Evolutionary conservation across 2,329 filamentous ascomycete species (phyloP).

Genomic region (Alternaria arborescens): DNA sequence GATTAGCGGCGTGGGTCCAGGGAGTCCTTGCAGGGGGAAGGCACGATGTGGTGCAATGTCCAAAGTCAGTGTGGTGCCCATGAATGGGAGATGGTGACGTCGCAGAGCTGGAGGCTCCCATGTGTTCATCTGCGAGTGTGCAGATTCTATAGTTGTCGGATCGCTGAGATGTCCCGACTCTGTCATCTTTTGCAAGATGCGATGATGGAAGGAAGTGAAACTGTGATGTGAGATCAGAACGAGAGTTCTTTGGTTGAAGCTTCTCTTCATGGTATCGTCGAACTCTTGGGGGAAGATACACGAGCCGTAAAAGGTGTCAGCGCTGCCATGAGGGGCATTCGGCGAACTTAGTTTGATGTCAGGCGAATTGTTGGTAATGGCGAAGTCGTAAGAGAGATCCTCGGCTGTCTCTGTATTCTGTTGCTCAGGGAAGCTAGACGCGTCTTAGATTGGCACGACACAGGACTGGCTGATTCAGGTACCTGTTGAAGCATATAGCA

Average conservation of each 20-base stretch:
- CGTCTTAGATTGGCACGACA: slow-evolving; percentile 16
- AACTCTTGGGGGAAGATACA: slow-evolving; percentile 55
- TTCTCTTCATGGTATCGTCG: slow-evolving; percentile 53
- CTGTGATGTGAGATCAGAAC: slow-evolving; percentile 54
- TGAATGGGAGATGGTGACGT: slow-evolving; percentile 50
- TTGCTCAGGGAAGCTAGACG: slow-evolving; percentile 52
- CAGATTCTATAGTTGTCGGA: slow-evolving; percentile 50
- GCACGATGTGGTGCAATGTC: slow-evolving; percentile 53
- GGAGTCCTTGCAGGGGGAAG: slow-evolving; percentile 53
- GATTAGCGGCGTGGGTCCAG: slow-evolving; percentile 40
- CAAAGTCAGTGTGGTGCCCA: slow-evolving; percentile 48
- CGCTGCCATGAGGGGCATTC: slow-evolving; percentile 50
- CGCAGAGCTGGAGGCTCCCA: slow-evolving; percentile 51
- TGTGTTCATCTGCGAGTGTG: slow-evolving; percentile 47
- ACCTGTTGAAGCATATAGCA: slow-evolving; percentile 56
- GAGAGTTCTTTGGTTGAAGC: slow-evolving; percentile 53
- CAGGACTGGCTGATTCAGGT: slow-evolving; percentile 4
- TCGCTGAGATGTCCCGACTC: slow-evolving; percentile 49
- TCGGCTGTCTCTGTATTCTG: slow-evolving; percentile 53
- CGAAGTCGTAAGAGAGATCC: slow-evolving; percentile 53
- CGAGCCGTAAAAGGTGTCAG: slow-evolving; percentile 46
- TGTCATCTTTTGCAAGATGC: slow-evolving; percentile 50
- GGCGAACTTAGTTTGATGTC: slow-evolving; percentile 62
- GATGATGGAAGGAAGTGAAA: slow-evolving; percentile 50
- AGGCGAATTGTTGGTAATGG: slow-evolving; percentile 58